phyloP scores from a whole-genome alignment of 2,329 filamentous ascomycete species.

The Pseudophaeomoniella oleicola region DNA sequence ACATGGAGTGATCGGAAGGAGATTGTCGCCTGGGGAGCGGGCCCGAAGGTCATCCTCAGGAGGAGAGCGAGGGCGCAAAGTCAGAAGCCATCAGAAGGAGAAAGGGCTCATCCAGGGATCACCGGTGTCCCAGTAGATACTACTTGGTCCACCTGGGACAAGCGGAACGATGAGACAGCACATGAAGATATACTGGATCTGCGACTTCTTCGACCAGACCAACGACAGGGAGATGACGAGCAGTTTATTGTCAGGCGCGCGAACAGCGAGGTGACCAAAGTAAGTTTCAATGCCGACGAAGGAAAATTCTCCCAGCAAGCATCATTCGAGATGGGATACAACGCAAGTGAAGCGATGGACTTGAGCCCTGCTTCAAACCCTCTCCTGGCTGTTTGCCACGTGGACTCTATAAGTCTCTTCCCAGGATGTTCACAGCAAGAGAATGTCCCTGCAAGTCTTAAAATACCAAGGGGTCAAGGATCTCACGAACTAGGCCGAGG shows the following conservation, averaged over 20 bases:
- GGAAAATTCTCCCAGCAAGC: slow-evolving; percentile 18
- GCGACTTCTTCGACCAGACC: slow-evolving; percentile 33
- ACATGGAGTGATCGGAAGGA: slow-evolving; percentile 37
- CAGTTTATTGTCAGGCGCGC: slow-evolving; percentile 41
- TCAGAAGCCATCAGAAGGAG: slow-evolving; percentile 10
- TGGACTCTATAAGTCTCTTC: slow-evolving; percentile 33
- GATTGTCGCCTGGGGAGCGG: slow-evolving; percentile 45
- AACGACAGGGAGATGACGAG: slow-evolving; percentile 22
- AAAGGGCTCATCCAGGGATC: slow-evolving; percentile 22
- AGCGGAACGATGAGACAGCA: slow-evolving; percentile 32
- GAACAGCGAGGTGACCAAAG: slow-evolving; percentile 27
- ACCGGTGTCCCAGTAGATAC: slow-evolving; percentile 25
- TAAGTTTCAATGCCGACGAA: slow-evolving; percentile 22
- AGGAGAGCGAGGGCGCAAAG: slow-evolving; percentile 24
- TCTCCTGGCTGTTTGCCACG: slow-evolving; percentile 37
- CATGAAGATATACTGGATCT: slow-evolving; percentile 45
- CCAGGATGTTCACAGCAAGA: slow-evolving; percentile 18
- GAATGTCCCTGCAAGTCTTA: slow-evolving; percentile 21
- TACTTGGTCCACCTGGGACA: slow-evolving; percentile 25
- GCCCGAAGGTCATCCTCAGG: slow-evolving; percentile 38
- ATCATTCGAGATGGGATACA: slow-evolving; percentile 24
- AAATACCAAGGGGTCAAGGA: slow-evolving; percentile 9
- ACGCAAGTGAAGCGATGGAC: slow-evolving; percentile 32
- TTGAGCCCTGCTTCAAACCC: slow-evolving; percentile 24
- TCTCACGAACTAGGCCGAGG: not conserved